Evolutionary conservation across 208 protist genomes (phyloP).

Genomic region (Trypanosoma congolense): DNA sequence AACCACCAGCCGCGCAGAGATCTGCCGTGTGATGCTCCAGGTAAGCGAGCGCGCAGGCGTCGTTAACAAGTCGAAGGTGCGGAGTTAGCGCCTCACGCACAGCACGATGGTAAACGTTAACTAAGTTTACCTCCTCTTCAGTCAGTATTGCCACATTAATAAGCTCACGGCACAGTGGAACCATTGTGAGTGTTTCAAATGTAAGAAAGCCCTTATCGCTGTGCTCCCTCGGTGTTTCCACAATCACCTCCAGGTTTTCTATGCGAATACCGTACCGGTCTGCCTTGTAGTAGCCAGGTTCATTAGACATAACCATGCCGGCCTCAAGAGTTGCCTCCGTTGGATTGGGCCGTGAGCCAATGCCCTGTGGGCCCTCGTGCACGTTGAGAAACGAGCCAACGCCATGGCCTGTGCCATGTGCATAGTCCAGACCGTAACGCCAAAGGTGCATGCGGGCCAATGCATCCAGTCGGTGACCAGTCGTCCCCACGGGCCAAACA

Average conservation of each 20-base stretch:
- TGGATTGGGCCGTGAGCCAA: constrained; percentile 41
- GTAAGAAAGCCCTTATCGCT: constrained; percentile 57
- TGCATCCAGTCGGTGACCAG: constrained; percentile 81
- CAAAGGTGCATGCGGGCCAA: constrained; percentile 90
- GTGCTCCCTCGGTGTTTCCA: constrained; percentile 44
- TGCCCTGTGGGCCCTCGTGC: constrained; percentile 92
- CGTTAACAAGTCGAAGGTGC: constrained; percentile 35
- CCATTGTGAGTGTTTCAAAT: constrained; percentile 85
- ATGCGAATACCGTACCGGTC: constrained; percentile 97
- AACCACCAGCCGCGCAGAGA: constrained; percentile 2
- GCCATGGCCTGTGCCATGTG: constrained; percentile 96
- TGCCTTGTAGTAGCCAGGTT: constrained; percentile 97
- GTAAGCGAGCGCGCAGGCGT: constrained; percentile 57
- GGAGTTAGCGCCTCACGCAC: constrained; percentile 44
- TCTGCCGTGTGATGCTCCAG: constrained; percentile 58
- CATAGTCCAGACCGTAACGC: constrained; percentile 92
- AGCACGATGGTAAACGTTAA: constrained; percentile 75
- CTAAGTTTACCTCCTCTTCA: constrained; percentile 48
- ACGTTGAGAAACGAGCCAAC: constrained; percentile 96
- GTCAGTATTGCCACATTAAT: constrained; percentile 80
- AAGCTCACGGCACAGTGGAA: constrained; percentile 87
- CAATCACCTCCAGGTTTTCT: constrained; percentile 94
- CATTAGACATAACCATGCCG: constrained; percentile 81
- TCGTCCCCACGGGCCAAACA: constrained; percentile 86
- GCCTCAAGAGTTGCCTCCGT: constrained; percentile 55